Base-by-base conservation (phyloP, 805 yeast genomes). In the Barnettozyma salicaria region DNA sequence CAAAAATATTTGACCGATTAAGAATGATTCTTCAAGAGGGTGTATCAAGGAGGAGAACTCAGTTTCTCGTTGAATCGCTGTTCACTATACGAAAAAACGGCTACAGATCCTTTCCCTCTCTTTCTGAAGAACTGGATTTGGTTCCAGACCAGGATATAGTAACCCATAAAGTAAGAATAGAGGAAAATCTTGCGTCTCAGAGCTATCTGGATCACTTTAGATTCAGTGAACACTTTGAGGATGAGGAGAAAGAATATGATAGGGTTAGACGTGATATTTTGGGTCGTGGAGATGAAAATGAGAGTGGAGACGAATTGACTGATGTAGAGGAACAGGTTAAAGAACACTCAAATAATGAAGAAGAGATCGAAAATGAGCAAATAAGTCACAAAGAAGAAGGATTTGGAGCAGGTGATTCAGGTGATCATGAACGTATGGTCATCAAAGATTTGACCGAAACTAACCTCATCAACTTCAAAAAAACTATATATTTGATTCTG, bases 401-500 rank as follows among this genome's bases (percentile, higher is more conserved):
- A 7, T 46, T 37, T 6, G 32, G 16, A 6, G 26, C 30, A 7
- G 17, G 16, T 9, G 30, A 14, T 8, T 17, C 56, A 44, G 50
- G 45, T 7, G 50, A 32, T 5, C 42, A 36, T 7, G 49, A 48
- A 4, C 10, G 31, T 26, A 19, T 45, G 20, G 19, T 46, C 24
- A 34, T 80, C 27, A 64, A 67, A 27, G 96, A 89, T 56, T 59
- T 81, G 67, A 83, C 95, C 0, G 80, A 80, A 32, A 61, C 78
- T 1, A 75, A 75, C 19, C 59, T 78, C 21, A 64, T 77, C 2
- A 76, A 78, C 34, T 76, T 77, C 47, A 86, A 86, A 48, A 86
- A 86, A 49, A 72, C 72, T 2, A 81, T 90, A 3, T 90, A 90
- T 50, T 62, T 89, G 20, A 80, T 90, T 0, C 64, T 92, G 8